Base-by-base conservation (phyloP, 2,329 filamentous ascomycete species). In the Beauveria asiatica region DNA sequence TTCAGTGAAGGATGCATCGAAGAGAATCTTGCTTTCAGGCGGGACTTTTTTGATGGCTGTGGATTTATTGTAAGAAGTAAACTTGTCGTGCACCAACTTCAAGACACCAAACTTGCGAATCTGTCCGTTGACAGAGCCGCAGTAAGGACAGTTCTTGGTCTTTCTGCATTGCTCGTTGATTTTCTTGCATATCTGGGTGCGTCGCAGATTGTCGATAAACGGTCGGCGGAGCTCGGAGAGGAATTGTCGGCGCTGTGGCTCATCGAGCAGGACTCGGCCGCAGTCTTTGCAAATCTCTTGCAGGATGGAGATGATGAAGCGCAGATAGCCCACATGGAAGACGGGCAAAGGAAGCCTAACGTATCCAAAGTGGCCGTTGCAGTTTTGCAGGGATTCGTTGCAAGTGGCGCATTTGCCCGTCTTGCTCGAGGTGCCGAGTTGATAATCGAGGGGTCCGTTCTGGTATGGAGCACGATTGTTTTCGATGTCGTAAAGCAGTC, bases 221-320 rank as follows among this genome's bases (percentile, higher is more conserved):
- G 90, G 90, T 25, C 86, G 83, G 64, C 93, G 84, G 69, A 97
- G 80, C 65, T 92, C 88, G 63, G 84, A 88, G n/a, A 97, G 78
- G 66, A 88, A 95, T 3, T 80, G 76, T 45, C 89, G 85, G 65
- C 90, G 85, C 67, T 96, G 90, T 21, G 83, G 78, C 70, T 97
- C 92, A 42, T 88, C 85, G 25, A 99, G 82, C 59, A 99, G 76
- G 7, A 97, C 88, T 63, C 83, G 83, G 25, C 90, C 90, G 71
- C 94, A 99, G 70, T 92, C 75, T 70, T 96, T 99, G 85, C 94
- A 99, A 65, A 99, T 95, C 69, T 94, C 89, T 72, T 97, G 92
- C 25, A 99, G 80, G 60, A 96, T 92, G 49, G 87, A 87, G 70
- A 96, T 93, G 64, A 94, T 91, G 72, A 95, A 92, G 71, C 92